phyloP scores from a whole-genome alignment of 1,139 yeast species.

The Suhomyces panamericanus region DNA sequence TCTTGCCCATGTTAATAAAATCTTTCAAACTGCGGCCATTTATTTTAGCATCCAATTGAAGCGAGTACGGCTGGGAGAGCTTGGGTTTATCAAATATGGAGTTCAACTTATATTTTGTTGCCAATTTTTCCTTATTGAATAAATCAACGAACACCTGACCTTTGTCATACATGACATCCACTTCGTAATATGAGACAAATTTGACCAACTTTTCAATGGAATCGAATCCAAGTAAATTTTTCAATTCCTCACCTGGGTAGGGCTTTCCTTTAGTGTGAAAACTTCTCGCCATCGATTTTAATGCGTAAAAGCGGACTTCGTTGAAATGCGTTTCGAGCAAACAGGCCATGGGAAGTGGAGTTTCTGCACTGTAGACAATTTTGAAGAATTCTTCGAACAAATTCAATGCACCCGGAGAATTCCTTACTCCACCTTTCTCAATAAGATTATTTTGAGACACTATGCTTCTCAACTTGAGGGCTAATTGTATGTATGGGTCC shows the following conservation, averaged over 20 bases:
- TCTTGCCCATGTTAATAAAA: constrained; percentile 41
- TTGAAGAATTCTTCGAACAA: constrained; percentile 67
- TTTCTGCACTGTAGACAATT: constrained; percentile 43
- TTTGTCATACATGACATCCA: constrained; percentile 46
- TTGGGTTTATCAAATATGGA: constrained; percentile 49
- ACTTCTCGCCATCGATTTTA: constrained; percentile 66
- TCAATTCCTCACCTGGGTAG: constrained; percentile 49
- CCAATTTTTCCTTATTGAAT: constrained; percentile 49
- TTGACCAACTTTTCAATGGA: constrained; percentile 48
- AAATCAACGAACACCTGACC: constrained; percentile 53
- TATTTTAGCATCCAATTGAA: constrained; percentile 52
- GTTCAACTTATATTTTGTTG: constrained; percentile 43
- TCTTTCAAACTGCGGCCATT: constrained; percentile 28
- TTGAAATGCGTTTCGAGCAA: constrained; percentile 79
- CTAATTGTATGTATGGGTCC: constrained; percentile 64
- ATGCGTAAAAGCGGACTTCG: constrained; percentile 73
- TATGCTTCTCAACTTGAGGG: constrained; percentile 65
- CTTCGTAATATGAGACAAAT: constrained; percentile 66
- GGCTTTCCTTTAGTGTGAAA: constrained; percentile 74
- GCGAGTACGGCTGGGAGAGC: constrained; percentile 58
- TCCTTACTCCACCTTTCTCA: constrained; percentile 54
- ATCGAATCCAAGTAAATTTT: constrained; percentile 66
- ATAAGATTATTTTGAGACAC: constrained; percentile 63
- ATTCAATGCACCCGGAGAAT: constrained; percentile 62
- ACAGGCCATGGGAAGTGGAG: constrained; percentile 75